Base-by-base conservation (phyloP, 176 grass and related monocot species). In the Juncus inflexus region DNA sequence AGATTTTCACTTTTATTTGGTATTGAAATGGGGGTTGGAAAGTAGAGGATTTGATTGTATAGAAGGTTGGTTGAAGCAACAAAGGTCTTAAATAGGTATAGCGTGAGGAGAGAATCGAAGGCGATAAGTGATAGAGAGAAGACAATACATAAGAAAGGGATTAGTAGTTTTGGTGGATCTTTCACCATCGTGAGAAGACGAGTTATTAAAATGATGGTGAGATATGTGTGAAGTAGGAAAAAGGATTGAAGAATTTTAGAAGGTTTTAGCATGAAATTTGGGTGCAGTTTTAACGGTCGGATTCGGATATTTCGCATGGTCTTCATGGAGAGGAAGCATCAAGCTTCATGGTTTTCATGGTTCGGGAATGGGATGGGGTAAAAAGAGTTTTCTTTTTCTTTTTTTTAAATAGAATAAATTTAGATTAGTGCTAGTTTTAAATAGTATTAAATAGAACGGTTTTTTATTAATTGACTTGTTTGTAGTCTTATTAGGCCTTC, bases 41-140 rank as follows among this genome's bases (percentile, higher is more conserved):
- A 37, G 50, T 14, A 6, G 37, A 70, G 38, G 5, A 55, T 51
- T 60, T 47, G 43, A 41, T 61, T 36, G 5, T 42, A 65, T n/a
- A 42, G 15, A 37, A 58, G 52, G 39, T 49, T 35, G 38, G 37
- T 60, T 8, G 52, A 58, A 42, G 42, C 15, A 9, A 58, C 52
- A 16, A 66, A 40, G 10, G 52, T 28, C 52, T 60, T 60, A 39
- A 77, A 77, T 38, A 67, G 52, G 37, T 38, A 37, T 14, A 52
- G 36, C 3, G 42, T 69, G 12, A 73, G 51, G 41, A 41, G 51
- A 10, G 69, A 62, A 42, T 19, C 61, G 55, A 73, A 13, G 55
- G 37, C 4, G 15, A 68, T 60, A 54, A 52, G 14, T 56, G 36
- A 55, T 53, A 80, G 35, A 12, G 43, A 74, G 53, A 80, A 74